A percentile compares a stretch with the other conserved stretches of the same genome.
phyloP scores from a whole-genome alignment of 176 grass and related monocot species.

The Otatea glauca region DNA sequence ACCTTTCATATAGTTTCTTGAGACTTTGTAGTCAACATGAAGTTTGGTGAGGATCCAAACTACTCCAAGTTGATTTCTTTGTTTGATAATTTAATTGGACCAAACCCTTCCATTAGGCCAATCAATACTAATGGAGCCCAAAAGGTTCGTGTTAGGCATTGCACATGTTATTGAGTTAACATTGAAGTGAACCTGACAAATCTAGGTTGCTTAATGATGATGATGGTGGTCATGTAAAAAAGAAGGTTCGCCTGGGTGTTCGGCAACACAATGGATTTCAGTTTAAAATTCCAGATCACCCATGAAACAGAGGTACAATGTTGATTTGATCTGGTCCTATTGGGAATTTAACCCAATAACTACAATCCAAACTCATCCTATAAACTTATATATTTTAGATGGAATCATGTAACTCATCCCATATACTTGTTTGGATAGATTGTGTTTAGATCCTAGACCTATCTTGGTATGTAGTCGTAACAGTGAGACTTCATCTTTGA shows the following conservation, averaged over 20 bases:
- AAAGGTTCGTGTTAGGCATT: slow-evolving; percentile 56
- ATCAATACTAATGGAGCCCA: slow-evolving; percentile 84
- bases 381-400: too few species aligned
- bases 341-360: not conserved
- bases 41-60: too few species aligned
- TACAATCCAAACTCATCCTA: not conserved
- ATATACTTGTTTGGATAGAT: too few species aligned
- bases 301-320: slow-evolving; percentile 80
- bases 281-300: slow-evolving; percentile 78
- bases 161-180: not conserved
- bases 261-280: slow-evolving; percentile 89
- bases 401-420: too few species aligned
- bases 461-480: not conserved
- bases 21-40: too few species aligned
- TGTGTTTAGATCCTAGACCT: not conserved
- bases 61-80: too few species aligned
- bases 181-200: slow-evolving; percentile 13
- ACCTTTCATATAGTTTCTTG: too few species aligned
- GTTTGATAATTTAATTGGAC: too few species aligned
- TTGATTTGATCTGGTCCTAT: not conserved
- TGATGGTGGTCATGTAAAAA: slow-evolving; percentile 65
- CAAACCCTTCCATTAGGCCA: too few species aligned
- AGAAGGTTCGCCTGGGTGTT: slow-evolving; percentile 70
- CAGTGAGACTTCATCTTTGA: not conserved
- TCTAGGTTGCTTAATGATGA: slow-evolving; percentile 59